A percentile compares a stretch with the other conserved stretches of the same genome.
Conservation (phyloP, 768 basidiomycete genomes). For the Naganishia vaughanmartiniae region DNA sequence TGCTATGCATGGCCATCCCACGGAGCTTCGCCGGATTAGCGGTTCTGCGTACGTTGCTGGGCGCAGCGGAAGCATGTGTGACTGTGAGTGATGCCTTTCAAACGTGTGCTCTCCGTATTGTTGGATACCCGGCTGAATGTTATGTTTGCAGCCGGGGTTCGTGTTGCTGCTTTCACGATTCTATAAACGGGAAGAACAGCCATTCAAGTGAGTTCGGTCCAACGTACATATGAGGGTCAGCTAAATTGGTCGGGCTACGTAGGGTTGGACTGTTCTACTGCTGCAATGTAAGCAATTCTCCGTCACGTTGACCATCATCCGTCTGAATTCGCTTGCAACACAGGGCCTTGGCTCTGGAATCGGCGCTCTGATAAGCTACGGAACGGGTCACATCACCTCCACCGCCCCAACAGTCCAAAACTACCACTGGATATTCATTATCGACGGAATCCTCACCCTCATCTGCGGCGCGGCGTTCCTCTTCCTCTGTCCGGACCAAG, state of each 20-base stretch:
- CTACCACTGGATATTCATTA: slow-evolving; percentile 36
- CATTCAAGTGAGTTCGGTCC: slow-evolving; percentile 28
- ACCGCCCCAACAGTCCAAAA: slow-evolving; percentile 15
- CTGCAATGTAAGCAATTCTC: slow-evolving; percentile 28
- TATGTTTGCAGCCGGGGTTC: slow-evolving; percentile 35
- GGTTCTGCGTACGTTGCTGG: slow-evolving; percentile 33
- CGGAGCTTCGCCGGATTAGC: slow-evolving; percentile 35
- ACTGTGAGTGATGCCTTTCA: slow-evolving; percentile 23
- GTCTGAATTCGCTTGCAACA: not conserved
- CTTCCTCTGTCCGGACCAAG: slow-evolving; percentile 37
- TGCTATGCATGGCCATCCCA: slow-evolving; percentile 37
- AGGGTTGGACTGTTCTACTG: slow-evolving; percentile 41
- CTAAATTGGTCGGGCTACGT: not conserved
- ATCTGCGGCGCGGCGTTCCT: slow-evolving; percentile 37
- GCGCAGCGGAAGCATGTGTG: slow-evolving; percentile 38
- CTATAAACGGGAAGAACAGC: slow-evolving; percentile 42
- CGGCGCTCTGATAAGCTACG: slow-evolving; percentile 42
- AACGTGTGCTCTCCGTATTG: not conserved
- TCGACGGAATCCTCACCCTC: slow-evolving; percentile 37
- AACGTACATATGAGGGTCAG: no score
- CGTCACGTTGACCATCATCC: not conserved
- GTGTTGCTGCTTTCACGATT: slow-evolving; percentile 38
- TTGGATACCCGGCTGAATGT: not conserved
- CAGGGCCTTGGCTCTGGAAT: slow-evolving; percentile 36
- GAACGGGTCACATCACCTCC: slow-evolving; percentile 37